Conservation (phyloP, 2,329 filamentous ascomycete species). For the Chaetothyriales sp. region DNA sequence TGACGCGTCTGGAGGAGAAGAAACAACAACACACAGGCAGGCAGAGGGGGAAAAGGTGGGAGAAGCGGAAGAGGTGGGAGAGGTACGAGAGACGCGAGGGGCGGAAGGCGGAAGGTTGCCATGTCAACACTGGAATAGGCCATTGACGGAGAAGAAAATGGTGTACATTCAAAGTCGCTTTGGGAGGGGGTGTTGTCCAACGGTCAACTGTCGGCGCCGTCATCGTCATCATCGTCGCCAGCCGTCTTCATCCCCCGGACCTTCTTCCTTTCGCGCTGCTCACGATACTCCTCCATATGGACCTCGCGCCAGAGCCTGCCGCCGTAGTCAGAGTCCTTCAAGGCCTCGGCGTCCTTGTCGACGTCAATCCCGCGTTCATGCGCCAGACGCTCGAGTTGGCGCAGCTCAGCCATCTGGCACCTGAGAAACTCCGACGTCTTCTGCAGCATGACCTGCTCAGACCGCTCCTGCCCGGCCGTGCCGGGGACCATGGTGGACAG, state of each 20-base stretch:
- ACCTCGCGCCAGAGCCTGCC: conserved; percentile 3
- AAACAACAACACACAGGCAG: neutral
- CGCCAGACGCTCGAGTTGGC: conserved; percentile 35
- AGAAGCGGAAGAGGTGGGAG: too few relatives aligned
- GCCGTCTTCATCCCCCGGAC: neutral
- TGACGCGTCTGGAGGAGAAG: neutral
- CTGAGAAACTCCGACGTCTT: conserved; percentile 41
- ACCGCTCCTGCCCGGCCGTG: conserved; percentile 66
- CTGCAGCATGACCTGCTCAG: conserved; percentile 69
- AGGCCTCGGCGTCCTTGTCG: neutral
- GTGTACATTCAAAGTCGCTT: neutral
- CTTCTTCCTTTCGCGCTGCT: neutral
- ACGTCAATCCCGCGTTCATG: conserved; percentile 1
- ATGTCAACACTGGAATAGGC: neutral
- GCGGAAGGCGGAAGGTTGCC: neutral
- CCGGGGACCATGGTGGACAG: conserved; percentile 69
- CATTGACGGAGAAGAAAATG: neutral
- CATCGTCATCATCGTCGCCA: neutral
- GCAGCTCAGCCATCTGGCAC: conserved; percentile 28
- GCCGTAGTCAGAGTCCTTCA: conserved; percentile 4
- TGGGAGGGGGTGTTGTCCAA: neutral
- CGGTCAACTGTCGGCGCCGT: neutral
- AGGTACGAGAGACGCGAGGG: too few relatives aligned
- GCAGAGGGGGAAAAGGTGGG: too few relatives aligned
- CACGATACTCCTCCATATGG: conserved; percentile 3